Conservation (phyloP, 768 basidiomycete genomes). For the Pleurotus djamor region DNA sequence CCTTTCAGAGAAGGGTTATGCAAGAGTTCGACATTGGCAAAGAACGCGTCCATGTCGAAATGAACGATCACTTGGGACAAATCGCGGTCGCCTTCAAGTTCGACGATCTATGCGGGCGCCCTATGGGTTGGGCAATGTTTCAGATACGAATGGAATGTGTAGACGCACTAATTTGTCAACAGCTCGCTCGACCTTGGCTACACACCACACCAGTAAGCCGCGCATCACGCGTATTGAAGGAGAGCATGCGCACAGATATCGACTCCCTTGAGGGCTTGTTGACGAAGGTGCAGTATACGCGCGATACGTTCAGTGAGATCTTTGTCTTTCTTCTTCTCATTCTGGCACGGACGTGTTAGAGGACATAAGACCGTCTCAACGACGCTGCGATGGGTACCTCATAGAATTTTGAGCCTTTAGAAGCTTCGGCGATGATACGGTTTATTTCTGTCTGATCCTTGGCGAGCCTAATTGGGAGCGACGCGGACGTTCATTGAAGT, state of each 20-base stretch:
- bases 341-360: constrained; percentile 37
- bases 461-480: constrained; percentile 44
- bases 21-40: constrained; percentile 74
- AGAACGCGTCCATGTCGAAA: constrained; percentile 97
- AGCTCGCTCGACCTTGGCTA: constrained; percentile 58
- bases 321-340: constrained; percentile 89
- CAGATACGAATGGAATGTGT: neutral
- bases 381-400: constrained; percentile 42
- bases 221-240: constrained; percentile 3
- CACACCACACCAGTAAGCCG: constrained; percentile 11
- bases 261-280: constrained; percentile 52
- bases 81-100: constrained; percentile 76
- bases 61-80: constrained; percentile 86
- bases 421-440: constrained; percentile 84
- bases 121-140: neutral
- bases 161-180: constrained; percentile 69
- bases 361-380: neutral
- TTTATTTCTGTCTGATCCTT: constrained; percentile 85
- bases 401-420: constrained; percentile 92
- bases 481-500: neutral
- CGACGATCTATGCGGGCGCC: constrained; percentile 44
- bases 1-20: constrained; percentile 61
- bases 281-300: constrained; percentile 62
- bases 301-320: constrained; percentile 78
- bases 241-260: constrained; percentile 48